A percentile compares a stretch with the other conserved stretches of the same genome.
Evolutionary conservation across 768 basidiomycete genomes (phyloP).

Genomic region (Suillus paluster): DNA sequence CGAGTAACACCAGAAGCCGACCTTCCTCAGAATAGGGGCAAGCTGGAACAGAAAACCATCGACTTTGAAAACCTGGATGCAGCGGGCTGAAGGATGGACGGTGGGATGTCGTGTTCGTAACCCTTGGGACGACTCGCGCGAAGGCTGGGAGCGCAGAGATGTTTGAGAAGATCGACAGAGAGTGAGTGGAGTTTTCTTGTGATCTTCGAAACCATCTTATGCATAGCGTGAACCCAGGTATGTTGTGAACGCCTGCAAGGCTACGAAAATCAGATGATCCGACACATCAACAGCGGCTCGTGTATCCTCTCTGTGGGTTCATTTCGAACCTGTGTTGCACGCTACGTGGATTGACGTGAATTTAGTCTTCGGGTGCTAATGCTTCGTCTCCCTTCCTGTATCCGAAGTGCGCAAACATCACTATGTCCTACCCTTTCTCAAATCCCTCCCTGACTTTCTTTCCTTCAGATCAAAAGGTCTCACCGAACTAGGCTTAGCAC

Average conservation of each 20-base stretch:
- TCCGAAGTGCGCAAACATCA: conserved; percentile 37
- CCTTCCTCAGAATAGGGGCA: conserved; percentile 46
- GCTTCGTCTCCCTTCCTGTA: conserved; percentile 57
- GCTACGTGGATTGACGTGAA: not conserved
- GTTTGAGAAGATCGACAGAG: conserved; percentile 80
- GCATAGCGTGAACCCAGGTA: conserved; percentile 47
- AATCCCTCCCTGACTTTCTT: not conserved
- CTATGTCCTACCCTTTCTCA: not conserved
- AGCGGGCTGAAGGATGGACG: conserved; percentile 53
- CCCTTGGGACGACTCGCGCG: conserved; percentile 70
- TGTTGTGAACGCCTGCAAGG: conserved; percentile 73
- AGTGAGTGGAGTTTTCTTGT: conserved; percentile 47
- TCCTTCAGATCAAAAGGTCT: conserved; percentile 67
- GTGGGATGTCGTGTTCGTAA: conserved; percentile 80
- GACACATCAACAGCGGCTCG: conserved; percentile 55
- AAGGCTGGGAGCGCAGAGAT: conserved; percentile 63
- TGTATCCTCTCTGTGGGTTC: conserved; percentile 72
- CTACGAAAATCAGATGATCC: conserved; percentile 57
- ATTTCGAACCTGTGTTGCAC: not conserved
- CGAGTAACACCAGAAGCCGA: conserved; percentile 51
- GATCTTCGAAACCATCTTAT: not conserved
- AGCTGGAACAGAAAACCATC: conserved; percentile 68
- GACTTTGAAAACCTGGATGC: conserved; percentile 70
- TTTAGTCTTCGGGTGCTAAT: conserved; percentile 49
- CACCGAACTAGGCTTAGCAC: conserved; percentile 71